Evolutionary conservation across 2,329 filamentous ascomycete genomes (phyloP), one percentile per base, ranked within the genome.

Genomic region (Ophiocordyceps camponoti-saundersi): DNA sequence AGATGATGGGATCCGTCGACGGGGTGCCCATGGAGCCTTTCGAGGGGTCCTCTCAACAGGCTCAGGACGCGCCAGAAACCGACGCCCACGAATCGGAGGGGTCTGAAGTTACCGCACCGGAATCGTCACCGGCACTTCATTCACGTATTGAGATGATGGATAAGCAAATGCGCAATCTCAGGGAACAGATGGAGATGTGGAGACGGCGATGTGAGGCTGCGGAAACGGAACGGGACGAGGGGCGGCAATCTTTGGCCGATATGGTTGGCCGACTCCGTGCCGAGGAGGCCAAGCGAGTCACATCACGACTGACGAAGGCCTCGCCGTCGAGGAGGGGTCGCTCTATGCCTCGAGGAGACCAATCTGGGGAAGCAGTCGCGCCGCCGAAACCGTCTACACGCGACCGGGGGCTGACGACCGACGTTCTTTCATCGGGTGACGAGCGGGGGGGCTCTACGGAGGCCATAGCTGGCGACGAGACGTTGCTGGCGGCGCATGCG

Each of bases 211-310:
- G 88, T 10, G 84, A 95, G 61, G 73, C 69, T 49, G 89, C 88
- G 3, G 90, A 96, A 60, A 68, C 75, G 10, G 88, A 95, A 55
- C 77, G 82, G 43, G 78, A 82, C 47, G 71, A 77, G 41, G 78
- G 80, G 47, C 79, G 82, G 47, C 81, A 83, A 61, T 82, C 82
- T 1, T 66, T 98, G 42, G 81, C 84, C 1, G 85, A 95, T 59
- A 92, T 96, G 86, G 80, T 95, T 13, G 72, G 85, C 55, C 81
- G 82, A 53, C 82, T 95, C 48, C 78, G 88, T 46, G 72, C 88
- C 54, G 78, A 80, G 54, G 76, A 75, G 53, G 71, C 68, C 29
- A 65, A 59, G 51, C 67, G 65, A 53, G 65, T 63, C 30, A 67
- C 63, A n/a, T 64, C 64, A 3, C 65, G 65, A 32, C 61, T 65